Conservation (phyloP, 2,329 filamentous ascomycete species). For the Diaporthe helianthi region DNA sequence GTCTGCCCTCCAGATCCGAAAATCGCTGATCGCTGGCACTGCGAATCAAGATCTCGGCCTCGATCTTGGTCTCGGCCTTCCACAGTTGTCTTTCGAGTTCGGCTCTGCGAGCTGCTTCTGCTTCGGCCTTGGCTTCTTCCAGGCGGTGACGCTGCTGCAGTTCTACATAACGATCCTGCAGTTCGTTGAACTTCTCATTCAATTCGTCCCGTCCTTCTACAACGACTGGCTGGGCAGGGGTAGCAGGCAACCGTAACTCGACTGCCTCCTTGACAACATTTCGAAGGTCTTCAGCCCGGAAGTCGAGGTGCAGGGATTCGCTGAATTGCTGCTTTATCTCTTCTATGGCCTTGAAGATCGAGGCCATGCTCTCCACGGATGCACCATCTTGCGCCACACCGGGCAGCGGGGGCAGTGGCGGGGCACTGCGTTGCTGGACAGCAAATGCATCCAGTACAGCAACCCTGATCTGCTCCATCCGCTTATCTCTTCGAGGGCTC, state of each 20-base stretch:
- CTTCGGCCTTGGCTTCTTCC: constrained; percentile 57
- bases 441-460: constrained; percentile 77
- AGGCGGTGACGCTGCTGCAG: constrained; percentile 63
- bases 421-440: constrained; percentile 55
- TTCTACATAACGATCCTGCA: constrained; percentile 65
- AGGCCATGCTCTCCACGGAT: constrained; percentile 50
- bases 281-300: constrained; percentile 62
- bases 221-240: constrained; percentile 53
- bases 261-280: constrained; percentile 70
- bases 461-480: constrained; percentile 80
- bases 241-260: constrained; percentile 61
- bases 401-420: constrained; percentile 40
- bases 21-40: constrained; percentile 67
- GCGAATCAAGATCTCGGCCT: constrained; percentile 67
- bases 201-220: constrained; percentile 57
- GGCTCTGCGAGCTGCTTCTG: constrained; percentile 54
- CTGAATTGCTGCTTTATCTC: constrained; percentile 65
- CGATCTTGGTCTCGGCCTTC: constrained; percentile 63
- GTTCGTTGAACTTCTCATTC: constrained; percentile 61
- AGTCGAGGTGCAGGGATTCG: constrained; percentile 51
- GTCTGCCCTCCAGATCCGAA: constrained; percentile 72
- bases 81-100: constrained; percentile 63
- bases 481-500: constrained; percentile 81
- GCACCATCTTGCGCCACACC: constrained; percentile 38
- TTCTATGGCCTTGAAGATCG: constrained; percentile 71